Conservation (phyloP, 805 yeast species). For the Isabelozyma rhagii region DNA sequence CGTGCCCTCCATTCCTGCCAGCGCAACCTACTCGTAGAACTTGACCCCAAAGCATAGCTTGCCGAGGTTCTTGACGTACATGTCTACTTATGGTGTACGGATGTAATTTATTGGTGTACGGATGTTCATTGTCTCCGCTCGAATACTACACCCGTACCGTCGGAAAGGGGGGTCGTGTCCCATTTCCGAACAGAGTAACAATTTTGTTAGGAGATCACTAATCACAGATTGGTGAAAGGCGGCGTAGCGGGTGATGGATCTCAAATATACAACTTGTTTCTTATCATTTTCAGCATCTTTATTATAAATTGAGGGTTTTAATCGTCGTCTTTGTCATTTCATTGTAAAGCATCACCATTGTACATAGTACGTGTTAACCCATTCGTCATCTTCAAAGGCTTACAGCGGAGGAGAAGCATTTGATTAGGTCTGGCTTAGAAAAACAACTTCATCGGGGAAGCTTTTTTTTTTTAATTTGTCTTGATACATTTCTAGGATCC, state of each 20-base stretch:
- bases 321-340: neutral
- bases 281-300: neutral
- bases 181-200: neutral
- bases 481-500: neutral
- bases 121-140: no score
- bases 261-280: neutral
- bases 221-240: neutral
- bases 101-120: neutral
- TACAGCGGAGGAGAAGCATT: no score
- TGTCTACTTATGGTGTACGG: neutral
- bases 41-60: no score
- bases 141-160: neutral
- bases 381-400: neutral
- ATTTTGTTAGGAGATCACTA: neutral
- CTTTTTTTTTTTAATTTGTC: no score
- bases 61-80: no score
- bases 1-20: no score
- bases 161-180: neutral
- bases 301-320: neutral
- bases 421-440: no score
- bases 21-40: no score
- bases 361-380: neutral
- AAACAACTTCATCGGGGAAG: no score
- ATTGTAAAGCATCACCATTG: neutral
- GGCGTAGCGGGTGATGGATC: neutral